A percentile compares a stretch with the other conserved stretches of the same genome.
phyloP scores from a whole-genome alignment of 78 protist genomes.

The Isochrysis galbana region DNA sequence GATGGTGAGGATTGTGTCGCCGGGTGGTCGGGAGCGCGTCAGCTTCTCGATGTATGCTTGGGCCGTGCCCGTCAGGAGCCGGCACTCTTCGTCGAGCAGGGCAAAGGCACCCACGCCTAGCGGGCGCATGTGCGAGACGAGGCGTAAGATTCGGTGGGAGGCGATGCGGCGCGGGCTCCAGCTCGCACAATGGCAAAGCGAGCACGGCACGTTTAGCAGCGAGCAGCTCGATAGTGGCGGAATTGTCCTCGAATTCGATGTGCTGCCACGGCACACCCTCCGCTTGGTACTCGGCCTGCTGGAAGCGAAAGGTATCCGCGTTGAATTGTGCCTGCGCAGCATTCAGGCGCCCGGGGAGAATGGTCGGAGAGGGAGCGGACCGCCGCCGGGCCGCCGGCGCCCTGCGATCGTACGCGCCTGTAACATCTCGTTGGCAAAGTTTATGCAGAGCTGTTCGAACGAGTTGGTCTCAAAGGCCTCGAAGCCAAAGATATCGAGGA shows the following conservation, averaged over 20 bases:
- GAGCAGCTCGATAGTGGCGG: not conserved
- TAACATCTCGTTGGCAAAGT: constrained; percentile 70
- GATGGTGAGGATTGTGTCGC: not conserved
- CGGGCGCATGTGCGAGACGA: no score
- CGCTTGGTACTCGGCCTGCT: constrained; percentile 77
- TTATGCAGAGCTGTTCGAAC: constrained; percentile 89
- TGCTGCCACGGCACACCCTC: constrained; percentile 67
- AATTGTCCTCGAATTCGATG: constrained; percentile 47
- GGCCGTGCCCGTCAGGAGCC: not conserved
- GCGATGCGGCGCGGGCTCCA: no score
- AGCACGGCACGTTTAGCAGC: no score
- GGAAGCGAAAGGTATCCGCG: constrained; percentile 73
- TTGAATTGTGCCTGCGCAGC: constrained; percentile 85
- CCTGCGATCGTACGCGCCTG: no score
- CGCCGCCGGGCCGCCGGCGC: no score
- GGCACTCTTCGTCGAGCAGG: constrained; percentile 44
- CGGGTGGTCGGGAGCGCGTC: not conserved
- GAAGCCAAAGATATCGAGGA: constrained; percentile 89
- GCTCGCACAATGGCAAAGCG: no score
- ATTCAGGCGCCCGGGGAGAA: not conserved
- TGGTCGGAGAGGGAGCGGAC: not conserved
- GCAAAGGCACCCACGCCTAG: constrained; percentile 23
- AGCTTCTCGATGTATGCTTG: not conserved
- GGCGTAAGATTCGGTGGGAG: no score
- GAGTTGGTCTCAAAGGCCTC: constrained; percentile 63